These are phyloP conservation scores for Fusarium temperatum DNA, from an alignment of 2,329 filamentous ascomycete species.

Conservation along the genomic window DNA sequence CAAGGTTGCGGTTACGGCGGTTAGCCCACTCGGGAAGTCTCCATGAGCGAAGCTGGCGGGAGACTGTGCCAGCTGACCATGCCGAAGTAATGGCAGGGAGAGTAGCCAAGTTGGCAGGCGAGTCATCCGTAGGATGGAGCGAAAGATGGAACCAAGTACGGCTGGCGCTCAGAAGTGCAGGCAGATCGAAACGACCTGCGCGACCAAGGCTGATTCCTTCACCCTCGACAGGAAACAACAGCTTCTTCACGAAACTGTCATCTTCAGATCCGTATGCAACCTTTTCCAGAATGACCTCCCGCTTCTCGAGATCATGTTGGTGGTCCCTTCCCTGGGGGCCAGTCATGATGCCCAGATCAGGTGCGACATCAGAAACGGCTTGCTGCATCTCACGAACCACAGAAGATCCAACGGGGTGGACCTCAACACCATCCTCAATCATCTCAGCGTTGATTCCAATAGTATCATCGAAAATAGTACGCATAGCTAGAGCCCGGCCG, in stretches of 20 bases:
- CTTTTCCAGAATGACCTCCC: constrained; percentile 86
- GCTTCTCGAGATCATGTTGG: constrained; percentile 81
- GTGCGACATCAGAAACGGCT: constrained; percentile 78
- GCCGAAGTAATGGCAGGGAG: constrained; percentile 77
- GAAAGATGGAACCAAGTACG: constrained; percentile 95
- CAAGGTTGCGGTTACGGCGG: constrained; percentile 85
- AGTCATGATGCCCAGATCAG: constrained; percentile 79
- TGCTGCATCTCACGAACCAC: constrained; percentile 88
- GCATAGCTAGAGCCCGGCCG: constrained; percentile 88
- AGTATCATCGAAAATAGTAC: constrained; percentile 91
- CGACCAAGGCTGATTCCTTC: constrained; percentile 85
- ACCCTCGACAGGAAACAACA: constrained; percentile 81
- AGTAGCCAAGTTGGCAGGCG: constrained; percentile 77
- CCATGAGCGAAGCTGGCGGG: constrained; percentile 92
- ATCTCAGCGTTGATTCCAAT: constrained; percentile 95
- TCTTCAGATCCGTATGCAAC: constrained; percentile 82
- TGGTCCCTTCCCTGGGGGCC: constrained; percentile 75
- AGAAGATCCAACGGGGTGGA: constrained; percentile 77
- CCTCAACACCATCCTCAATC: constrained; percentile 92
- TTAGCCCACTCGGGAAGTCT: constrained; percentile 97
- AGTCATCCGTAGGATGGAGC: constrained; percentile 89
- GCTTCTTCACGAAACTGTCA: constrained; percentile 81
- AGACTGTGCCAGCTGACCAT: constrained; percentile 94
- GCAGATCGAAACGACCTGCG: constrained; percentile 80
- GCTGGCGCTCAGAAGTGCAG: constrained; percentile 79